Evolutionary conservation across 2,329 filamentous ascomycete genomes (phyloP).

Genomic region (Exophiala oligosperma): DNA sequence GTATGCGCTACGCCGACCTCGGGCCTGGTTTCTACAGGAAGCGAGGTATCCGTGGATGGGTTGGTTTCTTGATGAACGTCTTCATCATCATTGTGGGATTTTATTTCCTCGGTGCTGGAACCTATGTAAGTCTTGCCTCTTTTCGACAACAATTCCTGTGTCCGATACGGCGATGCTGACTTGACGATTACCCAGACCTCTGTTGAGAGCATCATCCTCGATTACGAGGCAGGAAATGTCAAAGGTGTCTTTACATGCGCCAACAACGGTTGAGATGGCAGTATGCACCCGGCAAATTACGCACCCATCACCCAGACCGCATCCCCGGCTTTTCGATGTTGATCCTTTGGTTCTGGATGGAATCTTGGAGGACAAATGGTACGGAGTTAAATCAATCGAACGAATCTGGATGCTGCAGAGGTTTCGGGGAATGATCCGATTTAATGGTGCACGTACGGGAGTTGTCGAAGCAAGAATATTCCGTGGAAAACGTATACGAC

Average conservation of each 20-base stretch:
- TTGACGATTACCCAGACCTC: slow-evolving; percentile 36
- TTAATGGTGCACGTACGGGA: too few relatives aligned
- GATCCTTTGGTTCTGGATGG: too few relatives aligned
- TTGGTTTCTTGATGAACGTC: slow-evolving; percentile 61
- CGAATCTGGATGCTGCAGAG: too few relatives aligned
- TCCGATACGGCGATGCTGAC: background rate
- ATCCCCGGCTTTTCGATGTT: too few relatives aligned
- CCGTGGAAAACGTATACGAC: too few relatives aligned
- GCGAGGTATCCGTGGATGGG: slow-evolving; percentile 44
- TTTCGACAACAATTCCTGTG: background rate
- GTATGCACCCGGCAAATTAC: too few relatives aligned
- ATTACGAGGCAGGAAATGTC: slow-evolving; percentile 65
- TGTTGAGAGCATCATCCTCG: slow-evolving; percentile 57
- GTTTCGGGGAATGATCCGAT: too few relatives aligned
- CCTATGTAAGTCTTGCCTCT: slow-evolving; percentile 58
- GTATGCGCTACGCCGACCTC: slow-evolving; percentile 44
- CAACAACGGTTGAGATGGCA: slow-evolving; percentile 35
- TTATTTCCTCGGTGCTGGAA: slow-evolving; percentile 80
- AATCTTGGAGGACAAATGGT: too few relatives aligned
- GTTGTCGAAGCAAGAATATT: too few relatives aligned
- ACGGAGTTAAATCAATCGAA: too few relatives aligned
- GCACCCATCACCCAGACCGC: too few relatives aligned
- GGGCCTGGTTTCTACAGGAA: slow-evolving; percentile 42
- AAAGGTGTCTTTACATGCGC: slow-evolving; percentile 73
- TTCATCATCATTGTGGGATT: slow-evolving; percentile 72